Conservation (phyloP, 768 basidiomycete species). For the Termitomyces titanicus region DNA sequence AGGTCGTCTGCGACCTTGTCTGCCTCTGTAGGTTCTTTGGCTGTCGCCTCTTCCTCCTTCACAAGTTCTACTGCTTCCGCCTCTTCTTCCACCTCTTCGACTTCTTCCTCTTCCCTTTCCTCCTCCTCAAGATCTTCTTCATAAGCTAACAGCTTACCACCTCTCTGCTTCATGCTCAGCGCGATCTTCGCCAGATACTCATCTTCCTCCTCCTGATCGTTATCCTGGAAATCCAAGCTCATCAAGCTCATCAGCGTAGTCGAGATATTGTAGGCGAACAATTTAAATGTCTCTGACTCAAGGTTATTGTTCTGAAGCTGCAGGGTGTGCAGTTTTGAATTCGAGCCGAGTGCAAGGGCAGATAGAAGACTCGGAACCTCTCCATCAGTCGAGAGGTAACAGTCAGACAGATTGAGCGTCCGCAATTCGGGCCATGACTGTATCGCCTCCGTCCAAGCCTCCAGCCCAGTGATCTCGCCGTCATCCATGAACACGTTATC, state of each 20-base stretch:
- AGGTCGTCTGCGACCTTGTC: conserved; percentile 50
- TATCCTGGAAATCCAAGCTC: conserved; percentile 85
- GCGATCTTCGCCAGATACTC: conserved; percentile 54
- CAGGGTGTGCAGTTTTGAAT: conserved; percentile 68
- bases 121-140: conserved; percentile 87
- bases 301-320: conserved; percentile 93
- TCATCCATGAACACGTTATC: conserved; percentile 82
- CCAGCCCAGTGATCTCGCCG: conserved; percentile 45
- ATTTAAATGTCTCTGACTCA: conserved; percentile 59
- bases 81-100: conserved; percentile 41
- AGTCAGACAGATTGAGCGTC: conserved; percentile 90
- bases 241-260: conserved; percentile 56
- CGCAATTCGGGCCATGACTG: conserved; percentile 66
- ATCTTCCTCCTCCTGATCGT: conserved; percentile 79
- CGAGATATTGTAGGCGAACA: conserved; percentile 65
- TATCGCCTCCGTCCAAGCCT: conserved; percentile 63
- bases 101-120: conserved; percentile 54
- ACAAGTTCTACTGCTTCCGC: conserved; percentile 28
- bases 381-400: conserved; percentile 80
- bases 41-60: conserved; percentile 1
- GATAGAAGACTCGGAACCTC: conserved; percentile 66
- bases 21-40: conserved; percentile 19
- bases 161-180: conserved; percentile 55
- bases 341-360: conserved; percentile 64
- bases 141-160: conserved; percentile 60